phyloP scores from a whole-genome alignment of 2,329 filamentous ascomycete genomes.

The Geoglossum cookeanum region DNA sequence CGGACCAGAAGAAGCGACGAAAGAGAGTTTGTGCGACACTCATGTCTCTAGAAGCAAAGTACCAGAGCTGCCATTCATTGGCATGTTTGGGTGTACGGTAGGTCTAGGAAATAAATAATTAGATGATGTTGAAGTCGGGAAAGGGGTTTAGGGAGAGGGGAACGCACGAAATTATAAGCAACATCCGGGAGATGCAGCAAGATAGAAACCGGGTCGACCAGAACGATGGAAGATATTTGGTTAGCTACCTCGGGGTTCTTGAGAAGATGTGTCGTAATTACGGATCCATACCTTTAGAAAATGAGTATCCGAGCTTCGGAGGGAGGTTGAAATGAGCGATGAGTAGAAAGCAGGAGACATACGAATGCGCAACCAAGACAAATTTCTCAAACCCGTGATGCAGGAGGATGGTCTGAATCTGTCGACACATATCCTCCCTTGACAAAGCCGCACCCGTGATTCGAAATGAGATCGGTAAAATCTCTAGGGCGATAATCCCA shows the following conservation, averaged over 20 bases:
- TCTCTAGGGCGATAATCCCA: constrained; percentile 44
- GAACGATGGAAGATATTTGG: constrained; percentile 29
- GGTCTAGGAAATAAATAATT: constrained; percentile 5
- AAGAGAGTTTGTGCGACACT: constrained; percentile 44
- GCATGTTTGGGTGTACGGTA: constrained; percentile 29
- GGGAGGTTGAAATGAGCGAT: not conserved
- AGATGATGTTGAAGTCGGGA: not conserved
- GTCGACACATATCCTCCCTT: constrained; percentile 33
- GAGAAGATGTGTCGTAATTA: constrained; percentile 43
- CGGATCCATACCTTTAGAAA: constrained; percentile 34
- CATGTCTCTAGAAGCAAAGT: constrained; percentile 48
- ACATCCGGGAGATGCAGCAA: constrained; percentile 50
- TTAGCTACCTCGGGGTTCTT: constrained; percentile 25
- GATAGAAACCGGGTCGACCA: constrained; percentile 46
- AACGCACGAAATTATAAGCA: constrained; percentile 43
- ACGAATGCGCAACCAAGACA: constrained; percentile 36
- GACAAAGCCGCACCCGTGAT: constrained; percentile 34
- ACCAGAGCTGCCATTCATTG: constrained; percentile 54
- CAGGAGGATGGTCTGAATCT: constrained; percentile 38
- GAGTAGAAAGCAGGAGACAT: not conserved
- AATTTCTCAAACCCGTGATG: constrained; percentile 38
- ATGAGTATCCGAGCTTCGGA: not conserved
- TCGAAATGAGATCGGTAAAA: constrained; percentile 45
- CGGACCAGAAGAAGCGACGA: constrained; percentile 51
- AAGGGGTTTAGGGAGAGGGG: not conserved